Conservation (phyloP, 1,139 yeast species). For the Saccharomyces hybrid region DNA sequence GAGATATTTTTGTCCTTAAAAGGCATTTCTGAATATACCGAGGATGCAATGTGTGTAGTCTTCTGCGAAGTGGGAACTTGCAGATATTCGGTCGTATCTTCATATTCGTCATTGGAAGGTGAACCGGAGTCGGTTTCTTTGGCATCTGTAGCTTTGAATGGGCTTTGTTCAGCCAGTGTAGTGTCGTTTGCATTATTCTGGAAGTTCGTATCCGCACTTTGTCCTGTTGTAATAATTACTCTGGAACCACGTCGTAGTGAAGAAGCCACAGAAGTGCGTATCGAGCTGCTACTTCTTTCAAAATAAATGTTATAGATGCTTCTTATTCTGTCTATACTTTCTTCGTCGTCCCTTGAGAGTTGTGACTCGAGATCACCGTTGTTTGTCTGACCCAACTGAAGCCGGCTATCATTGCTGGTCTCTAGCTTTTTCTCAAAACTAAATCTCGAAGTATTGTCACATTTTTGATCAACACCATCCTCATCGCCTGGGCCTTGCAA, state of each 20-base stretch:
- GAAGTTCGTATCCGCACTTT: neutral
- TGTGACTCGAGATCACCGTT: neutral
- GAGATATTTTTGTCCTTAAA: neutral
- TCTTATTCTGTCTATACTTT: conserved; percentile 62
- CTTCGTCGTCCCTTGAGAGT: conserved; percentile 46
- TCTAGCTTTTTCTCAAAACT: neutral
- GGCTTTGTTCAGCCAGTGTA: neutral
- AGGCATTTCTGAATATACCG: conserved; percentile 29
- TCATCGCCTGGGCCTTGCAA: neutral
- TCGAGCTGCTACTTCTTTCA: conserved; percentile 45
- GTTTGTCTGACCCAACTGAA: neutral
- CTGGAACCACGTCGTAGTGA: conserved; percentile 4
- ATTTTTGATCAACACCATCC: neutral
- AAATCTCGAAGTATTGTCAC: neutral
- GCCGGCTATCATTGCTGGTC: neutral
- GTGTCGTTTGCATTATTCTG: neutral
- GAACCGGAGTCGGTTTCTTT: neutral
- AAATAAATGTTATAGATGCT: conserved; percentile 69
- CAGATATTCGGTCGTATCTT: conserved; percentile 3
- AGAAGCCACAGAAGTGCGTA: conserved; percentile 3
- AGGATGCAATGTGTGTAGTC: conserved; percentile 22
- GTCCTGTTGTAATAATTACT: neutral
- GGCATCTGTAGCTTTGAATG: neutral
- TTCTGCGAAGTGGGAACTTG: neutral
- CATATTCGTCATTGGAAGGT: neutral